Conservation (phyloP, 176 grass and related monocot genomes). For the Eremochloa ophiuroides region DNA sequence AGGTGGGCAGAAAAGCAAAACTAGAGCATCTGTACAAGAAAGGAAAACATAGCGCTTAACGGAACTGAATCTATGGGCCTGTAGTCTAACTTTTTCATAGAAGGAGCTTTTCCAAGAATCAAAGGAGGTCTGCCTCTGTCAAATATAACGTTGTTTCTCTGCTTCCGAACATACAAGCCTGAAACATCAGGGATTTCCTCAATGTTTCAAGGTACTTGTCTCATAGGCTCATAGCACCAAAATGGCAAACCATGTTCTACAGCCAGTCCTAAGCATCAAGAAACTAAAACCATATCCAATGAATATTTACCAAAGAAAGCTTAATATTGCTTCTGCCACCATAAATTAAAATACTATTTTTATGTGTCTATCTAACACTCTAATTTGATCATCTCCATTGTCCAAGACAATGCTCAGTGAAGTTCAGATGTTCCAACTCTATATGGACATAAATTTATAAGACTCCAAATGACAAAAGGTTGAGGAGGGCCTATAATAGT, state of each 20-base stretch:
- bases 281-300: neutral
- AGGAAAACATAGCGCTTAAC: no score
- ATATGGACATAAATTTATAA: slow-evolving; percentile 3
- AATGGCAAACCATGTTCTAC: neutral
- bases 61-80: no score
- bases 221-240: neutral
- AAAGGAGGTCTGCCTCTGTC: no score
- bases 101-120: no score
- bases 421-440: neutral
- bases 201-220: neutral
- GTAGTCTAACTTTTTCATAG: no score
- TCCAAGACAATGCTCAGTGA: neutral
- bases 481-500: slow-evolving; percentile 12
- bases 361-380: neutral
- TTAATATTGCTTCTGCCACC: neutral
- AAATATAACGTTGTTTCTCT: no score
- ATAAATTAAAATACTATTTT: slow-evolving; percentile 6
- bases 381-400: neutral
- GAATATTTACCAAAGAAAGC: no score
- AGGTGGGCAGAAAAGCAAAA: no score
- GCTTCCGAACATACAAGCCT: neutral
- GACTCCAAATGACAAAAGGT: neutral
- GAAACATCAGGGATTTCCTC: neutral
- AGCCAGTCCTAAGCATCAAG: neutral
- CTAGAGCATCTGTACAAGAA: no score